Percentiles rank a stretch among this genome's conserved stretches.
Conservation (phyloP, 768 basidiomycete species). For the Sarcodon sp. region DNA sequence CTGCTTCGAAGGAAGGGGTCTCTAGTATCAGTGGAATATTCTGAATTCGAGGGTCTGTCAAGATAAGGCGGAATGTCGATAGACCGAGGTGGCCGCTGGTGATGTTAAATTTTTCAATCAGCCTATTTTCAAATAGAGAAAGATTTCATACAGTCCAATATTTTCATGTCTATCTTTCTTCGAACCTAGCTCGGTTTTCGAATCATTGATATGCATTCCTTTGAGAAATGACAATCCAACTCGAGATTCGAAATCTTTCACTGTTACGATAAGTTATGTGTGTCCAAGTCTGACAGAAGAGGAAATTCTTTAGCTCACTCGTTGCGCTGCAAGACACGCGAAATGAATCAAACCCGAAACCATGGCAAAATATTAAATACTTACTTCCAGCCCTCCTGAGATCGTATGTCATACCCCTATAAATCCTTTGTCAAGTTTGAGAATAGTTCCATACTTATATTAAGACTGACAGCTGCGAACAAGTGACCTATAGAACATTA, state of each 20-base stretch:
- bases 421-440: background rate
- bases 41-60: constrained; percentile 55
- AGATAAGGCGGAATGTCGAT: constrained; percentile 45
- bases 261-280: constrained; percentile 16
- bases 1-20: constrained; percentile 54
- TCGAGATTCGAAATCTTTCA: constrained; percentile 50
- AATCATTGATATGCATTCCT: constrained; percentile 83
- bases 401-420: constrained; percentile 74
- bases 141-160: constrained; percentile 55
- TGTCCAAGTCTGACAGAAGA: background rate
- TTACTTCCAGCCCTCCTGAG: constrained; percentile 59
- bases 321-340: constrained; percentile 11
- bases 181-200: constrained; percentile 48
- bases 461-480: constrained; percentile 52
- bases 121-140: background rate
- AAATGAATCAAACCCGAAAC: background rate
- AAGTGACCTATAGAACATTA: constrained; percentile 43
- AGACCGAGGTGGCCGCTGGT: constrained; percentile 58
- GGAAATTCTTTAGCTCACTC: constrained; percentile 8
- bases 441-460: background rate
- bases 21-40: constrained; percentile 74
- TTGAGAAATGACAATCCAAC: constrained; percentile 64
- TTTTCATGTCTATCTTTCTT: constrained; percentile 77
- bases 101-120: background rate
- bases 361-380: constrained; percentile 13